Conservation (phyloP, 1,284 basidiomycete species). For the Trichosporon coremiiforme region DNA sequence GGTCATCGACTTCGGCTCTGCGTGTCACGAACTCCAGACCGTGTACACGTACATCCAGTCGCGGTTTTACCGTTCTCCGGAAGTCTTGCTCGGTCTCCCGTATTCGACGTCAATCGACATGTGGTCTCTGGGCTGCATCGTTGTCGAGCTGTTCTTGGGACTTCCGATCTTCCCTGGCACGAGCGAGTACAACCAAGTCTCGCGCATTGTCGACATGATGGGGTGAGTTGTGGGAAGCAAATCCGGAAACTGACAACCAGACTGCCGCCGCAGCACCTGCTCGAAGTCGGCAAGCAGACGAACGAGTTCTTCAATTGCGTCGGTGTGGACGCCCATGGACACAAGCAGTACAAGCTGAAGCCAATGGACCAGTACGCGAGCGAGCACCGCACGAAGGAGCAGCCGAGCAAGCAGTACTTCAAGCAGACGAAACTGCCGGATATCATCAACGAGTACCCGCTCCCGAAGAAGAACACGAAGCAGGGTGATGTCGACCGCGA, state of each 20-base stretch:
- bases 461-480: conserved; percentile 75
- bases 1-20: conserved; percentile 98
- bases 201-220: conserved; percentile 96
- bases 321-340: conserved; percentile 75
- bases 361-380: conserved; percentile 90
- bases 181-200: conserved; percentile 98
- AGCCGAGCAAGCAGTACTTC: conserved; percentile 98
- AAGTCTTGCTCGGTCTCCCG: conserved; percentile 91
- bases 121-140: conserved; percentile 99
- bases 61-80: conserved; percentile 96
- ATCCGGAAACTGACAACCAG: conserved; percentile 57
- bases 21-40: conserved; percentile 97
- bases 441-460: conserved; percentile 92
- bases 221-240: conserved; percentile 66
- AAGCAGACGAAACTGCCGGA: conserved; percentile 91
- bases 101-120: conserved; percentile 94
- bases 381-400: conserved; percentile 92
- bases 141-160: conserved; percentile 95
- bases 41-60: conserved; percentile 99
- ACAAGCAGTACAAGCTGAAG: conserved; percentile 89
- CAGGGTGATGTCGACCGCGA: conserved; percentile 91
- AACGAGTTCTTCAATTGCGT: conserved; percentile 85
- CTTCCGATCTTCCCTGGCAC: conserved; percentile 96
- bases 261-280: conserved; percentile 84
- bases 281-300: conserved; percentile 95